phyloP scores from a whole-genome alignment of 345 rosid genomes.

The Turritis glabra region DNA sequence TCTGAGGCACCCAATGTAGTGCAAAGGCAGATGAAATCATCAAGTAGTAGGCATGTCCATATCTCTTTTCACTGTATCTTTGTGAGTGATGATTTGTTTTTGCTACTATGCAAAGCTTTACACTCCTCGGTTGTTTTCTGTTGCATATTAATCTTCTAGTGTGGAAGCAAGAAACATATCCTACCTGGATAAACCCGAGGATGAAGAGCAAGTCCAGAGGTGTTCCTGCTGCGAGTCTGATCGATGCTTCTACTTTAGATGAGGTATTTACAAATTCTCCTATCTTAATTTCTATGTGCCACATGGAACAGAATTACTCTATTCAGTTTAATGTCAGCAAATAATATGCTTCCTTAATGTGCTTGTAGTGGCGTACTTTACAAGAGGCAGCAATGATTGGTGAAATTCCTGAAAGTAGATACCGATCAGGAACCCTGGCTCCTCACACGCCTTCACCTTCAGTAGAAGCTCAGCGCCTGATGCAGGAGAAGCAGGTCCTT shows the following conservation, averaged over 20 bases:
- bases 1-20: background rate
- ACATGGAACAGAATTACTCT: background rate
- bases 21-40: background rate
- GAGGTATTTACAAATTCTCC: background rate
- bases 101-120: background rate
- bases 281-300: background rate
- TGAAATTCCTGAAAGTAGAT: background rate
- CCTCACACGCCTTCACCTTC: constrained; percentile 77
- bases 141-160: background rate
- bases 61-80: background rate
- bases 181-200: background rate
- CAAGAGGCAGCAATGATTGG: background rate
- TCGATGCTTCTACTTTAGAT: background rate
- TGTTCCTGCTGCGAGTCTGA: background rate
- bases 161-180: background rate
- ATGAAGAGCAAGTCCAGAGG: background rate
- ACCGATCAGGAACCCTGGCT: constrained; percentile 31
- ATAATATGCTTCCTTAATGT: background rate
- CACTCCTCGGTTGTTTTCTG: background rate
- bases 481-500: background rate
- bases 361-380: background rate
- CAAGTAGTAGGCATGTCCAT: background rate
- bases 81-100: background rate
- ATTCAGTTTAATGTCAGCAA: background rate
- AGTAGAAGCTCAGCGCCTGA: constrained; percentile 63